phyloP scores from a whole-genome alignment of 306 rosid genomes.

The Lathyrus sativus region DNA sequence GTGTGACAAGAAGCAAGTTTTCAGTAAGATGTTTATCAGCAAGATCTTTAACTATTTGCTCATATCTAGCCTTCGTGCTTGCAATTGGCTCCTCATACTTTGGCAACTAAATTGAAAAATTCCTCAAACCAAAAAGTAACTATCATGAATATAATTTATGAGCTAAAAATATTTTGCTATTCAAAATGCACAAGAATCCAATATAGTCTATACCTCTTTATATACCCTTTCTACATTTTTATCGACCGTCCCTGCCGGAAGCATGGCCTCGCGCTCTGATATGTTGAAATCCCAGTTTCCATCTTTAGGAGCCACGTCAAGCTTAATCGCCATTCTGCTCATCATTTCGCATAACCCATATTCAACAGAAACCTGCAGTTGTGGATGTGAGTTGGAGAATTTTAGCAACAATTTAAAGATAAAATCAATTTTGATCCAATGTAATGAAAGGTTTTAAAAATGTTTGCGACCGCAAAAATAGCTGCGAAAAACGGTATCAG shows the following conservation, averaged over 20 bases:
- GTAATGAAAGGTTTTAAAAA: background rate
- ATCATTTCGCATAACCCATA: constrained; percentile 89
- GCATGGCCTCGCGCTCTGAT: constrained; percentile 67
- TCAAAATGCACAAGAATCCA: constrained; percentile 5
- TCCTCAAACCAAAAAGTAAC: constrained; percentile 29
- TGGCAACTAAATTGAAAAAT: constrained; percentile 58
- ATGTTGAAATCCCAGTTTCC: constrained; percentile 74
- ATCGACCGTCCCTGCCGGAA: constrained; percentile 79
- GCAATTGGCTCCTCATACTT: constrained; percentile 60
- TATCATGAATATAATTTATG: background rate
- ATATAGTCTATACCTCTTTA: constrained; percentile 64
- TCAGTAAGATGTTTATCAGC: constrained; percentile 71
- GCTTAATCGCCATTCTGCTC: constrained; percentile 59
- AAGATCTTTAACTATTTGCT: constrained; percentile 58
- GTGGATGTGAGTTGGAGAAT: background rate
- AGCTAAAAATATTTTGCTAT: background rate
- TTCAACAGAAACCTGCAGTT: constrained; percentile 75
- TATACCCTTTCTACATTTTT: constrained; percentile 53
- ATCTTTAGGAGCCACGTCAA: constrained; percentile 60
- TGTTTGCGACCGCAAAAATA: no score
- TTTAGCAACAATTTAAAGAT: background rate
- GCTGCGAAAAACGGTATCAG: no score
- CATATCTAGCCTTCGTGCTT: constrained; percentile 60
- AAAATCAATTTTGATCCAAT: background rate
- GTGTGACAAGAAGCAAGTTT: constrained; percentile 91